Conservation (phyloP, 75 land plant genomes). For the Selaginella moellendorffii region DNA sequence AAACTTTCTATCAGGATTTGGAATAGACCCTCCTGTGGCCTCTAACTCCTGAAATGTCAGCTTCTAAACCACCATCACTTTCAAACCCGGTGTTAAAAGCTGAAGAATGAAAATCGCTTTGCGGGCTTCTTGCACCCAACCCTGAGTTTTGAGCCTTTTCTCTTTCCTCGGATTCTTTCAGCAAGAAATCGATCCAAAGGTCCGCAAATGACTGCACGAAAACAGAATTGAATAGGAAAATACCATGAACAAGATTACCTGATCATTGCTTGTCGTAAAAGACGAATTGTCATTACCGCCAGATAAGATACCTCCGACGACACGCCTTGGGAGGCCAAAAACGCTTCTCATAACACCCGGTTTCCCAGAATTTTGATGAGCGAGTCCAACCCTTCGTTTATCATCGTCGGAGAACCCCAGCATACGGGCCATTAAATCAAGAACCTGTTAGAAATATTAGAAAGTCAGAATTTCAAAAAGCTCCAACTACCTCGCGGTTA, state of each 20-base stretch:
- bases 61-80: too few species aligned
- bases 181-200: constrained; percentile 95
- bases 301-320: constrained; percentile 84
- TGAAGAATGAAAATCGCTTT: too few species aligned
- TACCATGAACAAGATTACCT: too few species aligned
- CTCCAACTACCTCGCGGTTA: constrained; percentile 99
- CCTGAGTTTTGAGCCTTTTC: too few species aligned
- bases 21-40: too few species aligned
- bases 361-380: constrained; percentile 67
- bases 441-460: constrained; percentile 39
- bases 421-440: constrained; percentile 96
- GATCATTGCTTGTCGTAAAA: constrained; percentile 38
- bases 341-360: constrained; percentile 85
- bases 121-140: too few species aligned
- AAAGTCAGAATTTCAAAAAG: too few species aligned
- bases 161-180: constrained; percentile 83
- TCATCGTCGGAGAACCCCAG: constrained; percentile 97
- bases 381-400: constrained; percentile 66
- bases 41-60: too few species aligned
- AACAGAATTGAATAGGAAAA: too few species aligned
- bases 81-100: too few species aligned
- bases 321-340: constrained; percentile 73
- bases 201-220: constrained; percentile 84
- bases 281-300: constrained; percentile 27
- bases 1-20: too few species aligned